Evolutionary conservation across 768 basidiomycete genomes (phyloP).

Genomic region (Russula sp.): DNA sequence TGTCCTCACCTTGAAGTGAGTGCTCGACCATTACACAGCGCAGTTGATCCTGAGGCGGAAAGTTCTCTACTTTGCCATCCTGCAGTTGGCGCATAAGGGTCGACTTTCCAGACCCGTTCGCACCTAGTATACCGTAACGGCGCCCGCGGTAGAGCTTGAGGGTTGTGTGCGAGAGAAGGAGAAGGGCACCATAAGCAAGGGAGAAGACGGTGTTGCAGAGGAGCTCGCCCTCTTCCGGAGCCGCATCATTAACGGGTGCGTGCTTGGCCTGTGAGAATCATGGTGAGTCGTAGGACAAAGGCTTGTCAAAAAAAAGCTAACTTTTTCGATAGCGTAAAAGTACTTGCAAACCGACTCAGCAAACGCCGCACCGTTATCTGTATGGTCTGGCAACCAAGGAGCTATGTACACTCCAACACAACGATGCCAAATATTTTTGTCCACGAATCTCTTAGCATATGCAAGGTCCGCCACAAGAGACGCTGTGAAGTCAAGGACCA

Average conservation of each 20-base stretch:
- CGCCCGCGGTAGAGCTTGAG: slow-evolving; percentile 85
- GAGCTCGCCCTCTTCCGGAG: slow-evolving; percentile 72
- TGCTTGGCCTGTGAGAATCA: slow-evolving; percentile 47
- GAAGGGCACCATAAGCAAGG: slow-evolving; percentile 89
- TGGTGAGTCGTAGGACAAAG: slow-evolving; percentile 6
- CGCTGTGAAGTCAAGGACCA: slow-evolving; percentile 65
- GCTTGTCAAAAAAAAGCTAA: slow-evolving; percentile 15
- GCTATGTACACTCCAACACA: slow-evolving; percentile 67
- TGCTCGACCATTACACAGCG: slow-evolving; percentile 97
- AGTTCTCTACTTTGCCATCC: slow-evolving; percentile 94
- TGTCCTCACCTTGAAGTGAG: slow-evolving; percentile 90
- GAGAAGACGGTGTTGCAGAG: slow-evolving; percentile 93
- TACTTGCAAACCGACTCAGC: slow-evolving; percentile 61
- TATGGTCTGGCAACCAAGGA: slow-evolving; percentile 52
- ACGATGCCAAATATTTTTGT: slow-evolving; percentile 56
- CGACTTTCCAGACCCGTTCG: slow-evolving; percentile 95
- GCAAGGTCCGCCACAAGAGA: slow-evolving; percentile 75
- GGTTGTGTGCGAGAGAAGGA: slow-evolving; percentile 90
- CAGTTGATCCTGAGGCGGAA: slow-evolving; percentile 82
- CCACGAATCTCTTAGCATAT: slow-evolving; percentile 47
- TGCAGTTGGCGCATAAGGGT: slow-evolving; percentile 94
- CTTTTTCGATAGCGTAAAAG: slow-evolving; percentile 74
- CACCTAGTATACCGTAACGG: slow-evolving; percentile 91
- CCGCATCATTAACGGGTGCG: slow-evolving; percentile 36
- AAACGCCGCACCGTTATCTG: slow-evolving; percentile 44